Percentiles rank a stretch among this genome's conserved stretches.
Conservation (phyloP, 2,329 filamentous ascomycete genomes). For the Cephalotrichum gorgonifer region DNA sequence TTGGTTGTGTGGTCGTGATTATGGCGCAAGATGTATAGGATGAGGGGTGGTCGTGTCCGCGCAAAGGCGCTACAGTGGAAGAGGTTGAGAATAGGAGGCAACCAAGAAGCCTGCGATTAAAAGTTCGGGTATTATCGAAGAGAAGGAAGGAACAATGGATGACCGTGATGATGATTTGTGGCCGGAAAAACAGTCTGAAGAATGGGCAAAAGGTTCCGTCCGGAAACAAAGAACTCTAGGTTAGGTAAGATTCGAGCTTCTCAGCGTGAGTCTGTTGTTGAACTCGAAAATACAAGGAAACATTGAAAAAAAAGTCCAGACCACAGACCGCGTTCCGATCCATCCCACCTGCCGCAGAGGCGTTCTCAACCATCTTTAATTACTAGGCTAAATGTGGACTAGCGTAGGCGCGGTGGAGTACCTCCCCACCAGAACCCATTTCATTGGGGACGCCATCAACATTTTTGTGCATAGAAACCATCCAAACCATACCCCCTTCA, state of each 20-base stretch:
- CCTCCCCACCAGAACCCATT: slow-evolving; percentile 5
- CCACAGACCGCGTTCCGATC: neutral
- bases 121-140: slow-evolving; percentile 1
- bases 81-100: too few relatives aligned
- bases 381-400: slow-evolving; percentile 20
- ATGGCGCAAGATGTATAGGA: too few relatives aligned
- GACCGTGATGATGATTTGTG: neutral
- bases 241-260: neutral
- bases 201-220: neutral
- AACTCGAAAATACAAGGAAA: slow-evolving; percentile 1
- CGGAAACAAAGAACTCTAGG: neutral
- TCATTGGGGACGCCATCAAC: slow-evolving; percentile 8
- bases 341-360: neutral
- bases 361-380: slow-evolving; percentile 32
- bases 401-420: neutral
- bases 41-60: neutral
- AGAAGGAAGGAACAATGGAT: slow-evolving; percentile 1
- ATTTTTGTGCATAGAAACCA: neutral
- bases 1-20: too few relatives aligned
- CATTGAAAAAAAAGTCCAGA: slow-evolving; percentile 6
- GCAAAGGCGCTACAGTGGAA: neutral
- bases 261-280: slow-evolving; percentile 2
- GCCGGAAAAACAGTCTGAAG: neutral
- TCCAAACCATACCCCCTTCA: neutral
- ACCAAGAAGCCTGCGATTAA: too few relatives aligned